Conservation (phyloP, 345 rosid species). For the Trapa bicornis region DNA sequence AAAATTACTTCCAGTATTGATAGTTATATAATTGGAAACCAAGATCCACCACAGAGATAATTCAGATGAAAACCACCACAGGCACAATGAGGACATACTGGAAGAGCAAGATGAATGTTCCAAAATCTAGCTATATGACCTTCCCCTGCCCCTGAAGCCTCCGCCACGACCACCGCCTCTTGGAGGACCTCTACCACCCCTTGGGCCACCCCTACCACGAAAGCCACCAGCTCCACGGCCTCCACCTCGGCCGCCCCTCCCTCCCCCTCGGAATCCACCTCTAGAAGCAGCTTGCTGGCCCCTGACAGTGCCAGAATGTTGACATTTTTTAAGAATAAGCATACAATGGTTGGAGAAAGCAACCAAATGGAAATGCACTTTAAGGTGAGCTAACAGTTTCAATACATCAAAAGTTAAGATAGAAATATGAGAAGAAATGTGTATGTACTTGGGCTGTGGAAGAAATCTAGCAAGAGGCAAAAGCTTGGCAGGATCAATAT, state of each 20-base stretch:
- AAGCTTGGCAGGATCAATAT: slow-evolving; percentile 65
- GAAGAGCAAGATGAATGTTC: slow-evolving; percentile 9
- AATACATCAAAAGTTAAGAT: neutral
- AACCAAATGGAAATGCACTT: neutral
- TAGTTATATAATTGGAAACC: no score
- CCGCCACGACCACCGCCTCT: slow-evolving; percentile 61
- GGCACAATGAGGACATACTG: slow-evolving; percentile 9
- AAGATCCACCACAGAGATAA: no score
- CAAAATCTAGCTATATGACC: slow-evolving; percentile 22
- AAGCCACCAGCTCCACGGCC: slow-evolving; percentile 34
- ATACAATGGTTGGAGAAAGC: neutral
- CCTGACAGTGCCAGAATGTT: slow-evolving; percentile 14
- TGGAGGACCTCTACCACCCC: slow-evolving; percentile 59
- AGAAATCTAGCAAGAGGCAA: slow-evolving; percentile 82
- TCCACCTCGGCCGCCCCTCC: slow-evolving; percentile 25
- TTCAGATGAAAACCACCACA: no score
- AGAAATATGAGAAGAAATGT: slow-evolving; percentile 1
- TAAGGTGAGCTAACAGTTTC: neutral
- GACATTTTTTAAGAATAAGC: neutral
- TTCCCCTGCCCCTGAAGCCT: slow-evolving; percentile 65
- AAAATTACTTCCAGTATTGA: no score
- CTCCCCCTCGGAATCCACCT: slow-evolving; percentile 35
- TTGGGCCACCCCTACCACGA: slow-evolving; percentile 58
- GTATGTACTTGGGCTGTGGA: slow-evolving; percentile 74
- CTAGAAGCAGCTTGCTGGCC: slow-evolving; percentile 28